These are phyloP conservation scores for Boletus reticulatus DNA, from an alignment of 768 basidiomycete species.

Conservation along the genomic window DNA sequence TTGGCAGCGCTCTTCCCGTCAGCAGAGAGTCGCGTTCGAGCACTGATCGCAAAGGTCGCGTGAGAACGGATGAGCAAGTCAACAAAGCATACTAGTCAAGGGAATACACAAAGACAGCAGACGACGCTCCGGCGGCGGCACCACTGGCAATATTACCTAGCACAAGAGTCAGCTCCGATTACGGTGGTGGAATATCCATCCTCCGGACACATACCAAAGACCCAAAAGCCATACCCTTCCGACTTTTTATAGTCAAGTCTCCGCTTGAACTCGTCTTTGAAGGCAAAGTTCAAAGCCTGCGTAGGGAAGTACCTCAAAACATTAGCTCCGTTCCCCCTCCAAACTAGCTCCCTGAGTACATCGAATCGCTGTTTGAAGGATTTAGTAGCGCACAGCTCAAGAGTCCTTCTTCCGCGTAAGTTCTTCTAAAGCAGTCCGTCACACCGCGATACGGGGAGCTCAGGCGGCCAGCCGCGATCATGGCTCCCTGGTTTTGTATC, in stretches of 20 bases:
- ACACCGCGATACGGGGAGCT: conserved; percentile 37
- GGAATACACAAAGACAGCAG: conserved; percentile 44
- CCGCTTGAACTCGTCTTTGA: conserved; percentile 43
- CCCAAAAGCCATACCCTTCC: conserved; percentile 38
- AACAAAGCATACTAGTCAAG: conserved; percentile 38
- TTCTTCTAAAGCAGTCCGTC: conserved; percentile 34
- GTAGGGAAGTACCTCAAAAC: conserved; percentile 47
- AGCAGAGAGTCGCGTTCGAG: conserved; percentile 41
- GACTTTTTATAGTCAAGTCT: conserved; percentile 36
- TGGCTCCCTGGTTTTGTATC: conserved; percentile 40
- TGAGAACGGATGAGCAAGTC: neutral
- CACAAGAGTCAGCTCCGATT: neutral
- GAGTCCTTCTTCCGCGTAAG: conserved; percentile 37
- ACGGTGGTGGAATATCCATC: neutral
- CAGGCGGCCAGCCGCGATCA: conserved; percentile 36
- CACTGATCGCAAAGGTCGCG: conserved; percentile 20
- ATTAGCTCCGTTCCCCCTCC: conserved; percentile 46
- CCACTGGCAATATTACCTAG: conserved; percentile 42
- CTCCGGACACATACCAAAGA: conserved; percentile 25
- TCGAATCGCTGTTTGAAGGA: neutral
- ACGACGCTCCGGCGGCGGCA: conserved; percentile 43
- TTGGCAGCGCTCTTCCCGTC: conserved; percentile 37
- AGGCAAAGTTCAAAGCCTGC: conserved; percentile 47
- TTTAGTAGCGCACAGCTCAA: conserved; percentile 30
- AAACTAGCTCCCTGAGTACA: conserved; percentile 29